phyloP scores from a whole-genome alignment of 225 moss, liverwort and hornwort genomes.

The Pleurozium schreberi region DNA sequence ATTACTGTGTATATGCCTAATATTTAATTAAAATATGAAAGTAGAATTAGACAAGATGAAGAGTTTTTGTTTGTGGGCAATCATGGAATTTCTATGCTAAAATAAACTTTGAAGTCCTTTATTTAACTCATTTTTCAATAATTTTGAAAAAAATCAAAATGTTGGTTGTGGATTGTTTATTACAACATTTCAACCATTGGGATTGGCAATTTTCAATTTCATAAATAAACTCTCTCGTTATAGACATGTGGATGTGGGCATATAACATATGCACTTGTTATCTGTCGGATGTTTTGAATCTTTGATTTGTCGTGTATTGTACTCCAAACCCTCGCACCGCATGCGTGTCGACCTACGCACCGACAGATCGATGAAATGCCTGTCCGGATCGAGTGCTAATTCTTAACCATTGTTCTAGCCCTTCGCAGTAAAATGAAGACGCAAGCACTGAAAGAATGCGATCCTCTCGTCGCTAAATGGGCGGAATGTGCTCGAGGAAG shows the following conservation, averaged over 20 bases:
- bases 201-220: too few relatives aligned
- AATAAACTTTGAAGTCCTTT: too few relatives aligned
- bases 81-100: too few relatives aligned
- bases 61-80: too few relatives aligned
- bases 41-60: too few relatives aligned
- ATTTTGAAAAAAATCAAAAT: too few relatives aligned
- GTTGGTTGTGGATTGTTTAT: too few relatives aligned
- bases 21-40: too few relatives aligned
- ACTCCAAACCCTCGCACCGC: background rate
- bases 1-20: too few relatives aligned
- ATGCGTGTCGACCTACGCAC: background rate
- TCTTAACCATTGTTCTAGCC: slow-evolving; percentile 56
- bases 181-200: too few relatives aligned
- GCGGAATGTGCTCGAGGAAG: slow-evolving; percentile 96
- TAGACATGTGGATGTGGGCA: background rate
- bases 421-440: slow-evolving; percentile 99
- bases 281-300: background rate
- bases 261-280: background rate
- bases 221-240: background rate
- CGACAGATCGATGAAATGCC: background rate
- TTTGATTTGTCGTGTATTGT: background rate
- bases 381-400: slow-evolving; percentile 7
- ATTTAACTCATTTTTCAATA: too few relatives aligned
- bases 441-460: slow-evolving; percentile 91
- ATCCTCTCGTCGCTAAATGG: slow-evolving; percentile 69